Evolutionary conservation across 2,329 filamentous ascomycete species (phyloP), one percentile per base, ranked within the genome.

Genomic region (Didymella pinodella): DNA sequence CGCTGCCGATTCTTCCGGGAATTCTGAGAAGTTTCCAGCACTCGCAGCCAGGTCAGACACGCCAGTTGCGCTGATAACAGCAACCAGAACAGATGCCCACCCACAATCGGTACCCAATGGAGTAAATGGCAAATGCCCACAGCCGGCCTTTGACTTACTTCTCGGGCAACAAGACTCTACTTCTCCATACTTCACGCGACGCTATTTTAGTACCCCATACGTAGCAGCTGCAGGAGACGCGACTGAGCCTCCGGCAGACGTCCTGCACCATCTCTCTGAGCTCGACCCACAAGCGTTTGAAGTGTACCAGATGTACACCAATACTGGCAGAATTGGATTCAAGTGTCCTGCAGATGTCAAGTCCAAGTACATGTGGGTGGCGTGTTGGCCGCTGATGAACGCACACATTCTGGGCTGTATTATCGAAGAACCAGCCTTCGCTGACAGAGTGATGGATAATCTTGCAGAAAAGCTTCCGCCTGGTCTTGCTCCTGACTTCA

Each of bases 341-440:
- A 12, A 4, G 1, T 12, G 5, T 3, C 5, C n/a, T n/a, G 4
- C 34, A 31, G 31, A 44, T 8, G 11, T 48, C 29, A 40, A 25
- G 2, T 3, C 10, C 14, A 26, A 29, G 2, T n/a, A 38, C 11
- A n/a, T 29, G 0, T 57, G 54, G 48, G 18, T 44, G 2, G 16
- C 44, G n/a, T 48, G 3, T 8, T 52, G 44, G 54, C 48, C 48
- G 11, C 43, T 57, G 4, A 48, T 57, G 29, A 52, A 57, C 14
- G 43, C 48, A 4, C 16, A 44, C 6, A 44, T 38, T 7, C 22
- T 52, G 5, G 36, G 48, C 6, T 53, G 36, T 18, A 40, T 26
- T 4, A 48, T 53, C 28, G 18, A 40, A 14, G 55, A 48, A 4
- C 29, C 29, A 16, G 29, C 20, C 0, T 52, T 57, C 25, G 20